phyloP scores from a whole-genome alignment of 139 green algal species.

The Axilococcus clingmanii region DNA sequence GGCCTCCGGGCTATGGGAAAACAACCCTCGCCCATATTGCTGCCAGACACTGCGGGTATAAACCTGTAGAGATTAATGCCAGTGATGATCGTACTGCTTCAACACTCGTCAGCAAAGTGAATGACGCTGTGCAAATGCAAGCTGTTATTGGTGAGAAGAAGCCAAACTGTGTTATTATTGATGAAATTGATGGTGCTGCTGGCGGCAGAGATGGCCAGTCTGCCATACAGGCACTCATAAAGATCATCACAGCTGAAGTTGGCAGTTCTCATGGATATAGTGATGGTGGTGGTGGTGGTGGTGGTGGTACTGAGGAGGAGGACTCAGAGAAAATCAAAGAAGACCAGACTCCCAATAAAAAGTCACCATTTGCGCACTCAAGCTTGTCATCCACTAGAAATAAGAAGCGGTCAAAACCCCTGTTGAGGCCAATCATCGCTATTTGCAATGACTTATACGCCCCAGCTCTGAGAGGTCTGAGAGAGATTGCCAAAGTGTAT shows the following conservation, averaged over 20 bases:
- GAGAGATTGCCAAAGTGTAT: slow-evolving; percentile 66
- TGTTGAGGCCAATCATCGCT: slow-evolving; percentile 83
- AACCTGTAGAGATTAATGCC: slow-evolving; percentile 90
- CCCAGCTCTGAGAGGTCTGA: slow-evolving; percentile 73
- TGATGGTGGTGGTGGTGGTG: not conserved
- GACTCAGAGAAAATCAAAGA: slow-evolving; percentile 13
- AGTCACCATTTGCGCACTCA: not conserved
- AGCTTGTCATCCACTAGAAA: slow-evolving; percentile 5
- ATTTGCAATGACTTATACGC: slow-evolving; percentile 96
- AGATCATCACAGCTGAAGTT: slow-evolving; percentile 45
- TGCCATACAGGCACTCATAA: slow-evolving; percentile 71
- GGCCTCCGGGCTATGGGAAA: slow-evolving; percentile 76
- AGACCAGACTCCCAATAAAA: not conserved
- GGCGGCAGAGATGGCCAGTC: slow-evolving; percentile 60
- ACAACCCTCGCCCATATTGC: slow-evolving; percentile 92
- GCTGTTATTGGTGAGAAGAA: slow-evolving; percentile 28
- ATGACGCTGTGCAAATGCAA: slow-evolving; percentile 70
- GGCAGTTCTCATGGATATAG: not conserved
- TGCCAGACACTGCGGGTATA: slow-evolving; percentile 89
- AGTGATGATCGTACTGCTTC: slow-evolving; percentile 74
- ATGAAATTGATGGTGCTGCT: slow-evolving; percentile 89
- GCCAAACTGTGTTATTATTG: slow-evolving; percentile 88
- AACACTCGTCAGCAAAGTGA: slow-evolving; percentile 48
- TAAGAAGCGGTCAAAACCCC: slow-evolving; percentile 16
- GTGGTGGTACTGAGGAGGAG: not conserved